Conservation (phyloP, 2,329 filamentous ascomycete genomes). For the Talaromyces pinophilus region DNA sequence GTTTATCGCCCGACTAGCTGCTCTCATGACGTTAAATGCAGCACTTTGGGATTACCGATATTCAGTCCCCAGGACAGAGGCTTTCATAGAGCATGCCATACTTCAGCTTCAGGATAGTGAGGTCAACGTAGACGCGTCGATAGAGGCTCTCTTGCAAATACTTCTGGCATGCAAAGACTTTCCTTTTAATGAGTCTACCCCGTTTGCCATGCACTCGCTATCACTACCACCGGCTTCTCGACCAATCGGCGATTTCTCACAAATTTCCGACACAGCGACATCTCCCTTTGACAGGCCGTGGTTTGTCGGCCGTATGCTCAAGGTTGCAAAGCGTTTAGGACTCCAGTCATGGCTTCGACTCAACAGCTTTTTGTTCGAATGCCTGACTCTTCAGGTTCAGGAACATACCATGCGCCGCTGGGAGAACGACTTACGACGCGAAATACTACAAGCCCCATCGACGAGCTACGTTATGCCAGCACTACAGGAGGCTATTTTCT, state of each 20-base stretch:
- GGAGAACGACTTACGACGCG: conserved; percentile 38
- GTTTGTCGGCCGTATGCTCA: conserved; percentile 45
- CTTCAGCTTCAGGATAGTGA: conserved; percentile 38
- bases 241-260: conserved; percentile 30
- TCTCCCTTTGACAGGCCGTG: conserved; percentile 39
- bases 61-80: conserved; percentile 31
- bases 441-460: conserved; percentile 41
- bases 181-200: conserved; percentile 13
- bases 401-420: conserved; percentile 31
- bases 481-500: conserved; percentile 19
- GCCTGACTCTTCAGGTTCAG: conserved; percentile 35
- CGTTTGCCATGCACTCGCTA: not conserved
- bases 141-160: conserved; percentile 44
- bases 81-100: conserved; percentile 38
- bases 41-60: conserved; percentile 45
- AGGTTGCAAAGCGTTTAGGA: conserved; percentile 41
- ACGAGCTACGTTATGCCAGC: conserved; percentile 37
- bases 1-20: conserved; percentile 39
- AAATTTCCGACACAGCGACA: conserved; percentile 30
- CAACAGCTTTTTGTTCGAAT: conserved; percentile 40
- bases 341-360: conserved; percentile 38
- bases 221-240: conserved; percentile 6
- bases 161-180: conserved; percentile 40
- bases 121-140: conserved; percentile 40
- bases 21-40: conserved; percentile 42